Base-by-base conservation (phyloP, 257 asterid species). In the Nicotiana tabacum region DNA sequence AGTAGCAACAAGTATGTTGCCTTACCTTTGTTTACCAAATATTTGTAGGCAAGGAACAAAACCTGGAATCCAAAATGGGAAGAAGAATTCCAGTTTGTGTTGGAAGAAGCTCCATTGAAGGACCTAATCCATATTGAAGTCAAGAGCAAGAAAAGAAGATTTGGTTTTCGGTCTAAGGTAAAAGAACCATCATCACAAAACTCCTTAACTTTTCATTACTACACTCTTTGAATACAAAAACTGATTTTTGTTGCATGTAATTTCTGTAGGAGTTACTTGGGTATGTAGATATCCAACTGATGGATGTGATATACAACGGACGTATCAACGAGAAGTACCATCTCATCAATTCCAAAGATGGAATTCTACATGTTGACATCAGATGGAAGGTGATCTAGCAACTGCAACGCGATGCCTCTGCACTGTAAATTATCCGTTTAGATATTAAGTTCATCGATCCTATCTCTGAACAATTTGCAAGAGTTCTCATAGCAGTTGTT, bases 51-150 rank as follows among this genome's bases (percentile, higher is more conserved):
- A 29, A 84, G 91, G 48, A 91, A 83, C 89, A 91, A 89, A 85
- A 87, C 89, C 51, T 89, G 96, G 56, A 78, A 91, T 83, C 98
- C 98, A 9, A 51, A 53, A 27, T 95, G 98, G 98, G 91, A 92
- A 46, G 98, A 95, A 60, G 96, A 91, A 16, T 93, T 93, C 78
- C 88, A 95, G 85, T 95, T 93, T 83, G 84, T 91, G 60, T 69
- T 93, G 39, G 98, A 92, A 72, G 96, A 93, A 65, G 87, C 96
- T 81, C 98, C 98, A 6, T n/a, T 88, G 37, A 88, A 87, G 79
- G 98, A 93, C 37, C 55, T 58, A 5, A 87, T 95, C 51, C 94
- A 88, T 81, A 65, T 95, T 27, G 94, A 89, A 72, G 93, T 95
- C 64, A 82, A 83, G 89, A 93, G 93, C 90, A 90, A 84, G 87